phyloP scores from a whole-genome alignment of 345 rosid genomes.

The Carallia pectinifolia region DNA sequence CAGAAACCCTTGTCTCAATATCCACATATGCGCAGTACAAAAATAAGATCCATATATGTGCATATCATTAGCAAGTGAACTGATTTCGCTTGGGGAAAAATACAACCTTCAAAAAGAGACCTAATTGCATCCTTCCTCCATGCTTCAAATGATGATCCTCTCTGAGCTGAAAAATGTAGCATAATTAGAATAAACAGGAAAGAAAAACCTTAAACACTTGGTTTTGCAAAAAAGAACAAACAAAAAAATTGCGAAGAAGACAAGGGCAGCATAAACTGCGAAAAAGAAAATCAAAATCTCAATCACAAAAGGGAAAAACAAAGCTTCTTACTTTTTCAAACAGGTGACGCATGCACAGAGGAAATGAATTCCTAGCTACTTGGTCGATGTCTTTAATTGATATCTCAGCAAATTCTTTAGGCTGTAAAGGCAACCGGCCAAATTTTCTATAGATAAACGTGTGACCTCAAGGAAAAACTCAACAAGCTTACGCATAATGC shows the following conservation, averaged over 20 bases:
- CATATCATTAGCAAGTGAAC: too few species aligned
- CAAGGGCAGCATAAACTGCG: neutral
- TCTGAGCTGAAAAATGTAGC: conserved; percentile 51
- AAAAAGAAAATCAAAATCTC: neutral
- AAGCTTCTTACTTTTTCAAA: conserved; percentile 66
- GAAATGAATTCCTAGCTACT: conserved; percentile 74
- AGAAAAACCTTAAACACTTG: neutral
- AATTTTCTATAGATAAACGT: conserved; percentile 5
- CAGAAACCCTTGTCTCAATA: neutral
- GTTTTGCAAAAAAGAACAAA: neutral
- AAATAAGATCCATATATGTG: too few species aligned
- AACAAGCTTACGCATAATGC: conserved; percentile 8
- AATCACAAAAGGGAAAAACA: neutral
- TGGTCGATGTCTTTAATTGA: conserved; percentile 79
- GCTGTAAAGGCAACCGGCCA: conserved; percentile 41
- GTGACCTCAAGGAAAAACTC: neutral
- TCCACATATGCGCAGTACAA: neutral
- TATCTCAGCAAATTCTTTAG: conserved; percentile 67
- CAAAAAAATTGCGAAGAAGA: conserved; percentile 1
- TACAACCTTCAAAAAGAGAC: conserved; percentile 84
- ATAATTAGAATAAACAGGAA: neutral
- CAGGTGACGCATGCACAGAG: conserved; percentile 89
- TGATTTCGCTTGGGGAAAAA: conserved; percentile 3
- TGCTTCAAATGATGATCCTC: conserved; percentile 97
- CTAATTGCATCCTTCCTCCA: conserved; percentile 97